These are phyloP conservation scores for Telfairia occidentalis DNA, from an alignment of 331 rosid species.

Conservation along the genomic window DNA sequence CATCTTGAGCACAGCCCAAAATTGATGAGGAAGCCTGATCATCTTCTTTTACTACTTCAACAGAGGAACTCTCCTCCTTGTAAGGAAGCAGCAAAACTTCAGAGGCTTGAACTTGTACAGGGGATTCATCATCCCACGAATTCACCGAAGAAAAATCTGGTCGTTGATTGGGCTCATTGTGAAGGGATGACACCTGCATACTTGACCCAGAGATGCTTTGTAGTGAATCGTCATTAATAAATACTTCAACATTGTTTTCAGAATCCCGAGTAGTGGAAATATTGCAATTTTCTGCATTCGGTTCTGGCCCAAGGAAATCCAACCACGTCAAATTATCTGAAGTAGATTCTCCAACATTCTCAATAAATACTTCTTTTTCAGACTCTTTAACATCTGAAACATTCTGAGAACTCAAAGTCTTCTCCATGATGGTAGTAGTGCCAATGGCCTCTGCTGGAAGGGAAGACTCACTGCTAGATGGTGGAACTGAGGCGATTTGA, in stretches of 20 bases:
- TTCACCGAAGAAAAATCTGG: slow-evolving; percentile 33
- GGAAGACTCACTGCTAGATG: slow-evolving; percentile 32
- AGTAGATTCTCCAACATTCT: slow-evolving; percentile 34
- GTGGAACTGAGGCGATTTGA: slow-evolving; percentile 29
- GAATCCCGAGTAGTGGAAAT: slow-evolving; percentile 28
- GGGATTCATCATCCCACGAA: slow-evolving; percentile 60
- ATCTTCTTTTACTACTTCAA: slow-evolving; percentile 32
- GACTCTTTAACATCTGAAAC: slow-evolving; percentile 31
- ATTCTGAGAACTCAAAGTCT: slow-evolving; percentile 22
- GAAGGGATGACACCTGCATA: slow-evolving; percentile 17
- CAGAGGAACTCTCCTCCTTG: slow-evolving; percentile 42
- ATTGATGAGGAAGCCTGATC: slow-evolving; percentile 52
- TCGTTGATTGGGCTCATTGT: slow-evolving; percentile 22
- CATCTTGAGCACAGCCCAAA: slow-evolving; percentile 48
- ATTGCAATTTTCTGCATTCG: slow-evolving; percentile 26
- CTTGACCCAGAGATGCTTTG: slow-evolving; percentile 34
- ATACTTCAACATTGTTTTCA: slow-evolving; percentile 20
- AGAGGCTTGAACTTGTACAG: slow-evolving; percentile 56
- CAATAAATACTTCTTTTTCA: slow-evolving; percentile 25
- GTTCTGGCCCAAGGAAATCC: slow-evolving; percentile 59
- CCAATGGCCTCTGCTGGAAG: slow-evolving; percentile 30
- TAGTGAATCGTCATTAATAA: slow-evolving; percentile 20
- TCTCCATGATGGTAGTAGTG: slow-evolving; percentile 21
- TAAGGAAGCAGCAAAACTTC: slow-evolving; percentile 69
- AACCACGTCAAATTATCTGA: slow-evolving; percentile 55